These are phyloP conservation scores for Aspergillus brasiliensis DNA, from an alignment of 2,329 filamentous ascomycete genomes.

Conservation along the genomic window DNA sequence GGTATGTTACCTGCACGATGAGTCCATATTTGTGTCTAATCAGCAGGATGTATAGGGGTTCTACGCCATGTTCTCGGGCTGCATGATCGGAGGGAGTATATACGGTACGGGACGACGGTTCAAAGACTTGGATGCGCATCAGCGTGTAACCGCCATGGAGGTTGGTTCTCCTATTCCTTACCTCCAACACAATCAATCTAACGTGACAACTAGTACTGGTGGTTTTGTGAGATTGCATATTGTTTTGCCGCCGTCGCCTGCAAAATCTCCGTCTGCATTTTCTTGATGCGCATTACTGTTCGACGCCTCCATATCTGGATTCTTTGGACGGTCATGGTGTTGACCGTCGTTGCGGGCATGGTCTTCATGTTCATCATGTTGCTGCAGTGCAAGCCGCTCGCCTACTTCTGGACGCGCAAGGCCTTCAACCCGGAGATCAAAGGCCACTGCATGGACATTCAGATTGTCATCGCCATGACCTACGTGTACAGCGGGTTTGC, in stretches of 20 bases:
- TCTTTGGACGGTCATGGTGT: slow-evolving; percentile 49
- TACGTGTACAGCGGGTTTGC: slow-evolving; percentile 38
- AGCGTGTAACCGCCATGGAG: slow-evolving; percentile 31
- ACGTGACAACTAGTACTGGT: slow-evolving; percentile 45
- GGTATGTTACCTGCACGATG: too few species aligned
- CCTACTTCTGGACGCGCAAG: slow-evolving; percentile 51
- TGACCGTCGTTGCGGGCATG: slow-evolving; percentile 48
- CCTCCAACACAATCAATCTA: neutral
- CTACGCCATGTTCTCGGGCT: slow-evolving; percentile 34
- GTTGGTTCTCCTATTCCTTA: slow-evolving; percentile 11
- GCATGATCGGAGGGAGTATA: slow-evolving; percentile 33
- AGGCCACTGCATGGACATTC: slow-evolving; percentile 46
- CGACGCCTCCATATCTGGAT: slow-evolving; percentile 49
- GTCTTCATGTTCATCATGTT: slow-evolving; percentile 55
- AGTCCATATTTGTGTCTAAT: too few species aligned
- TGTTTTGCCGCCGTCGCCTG: slow-evolving; percentile 49
- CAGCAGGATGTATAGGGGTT: slow-evolving; percentile 17
- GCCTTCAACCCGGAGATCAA: slow-evolving; percentile 30
- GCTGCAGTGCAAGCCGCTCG: slow-evolving; percentile 56
- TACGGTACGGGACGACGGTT: slow-evolving; percentile 33
- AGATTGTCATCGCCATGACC: slow-evolving; percentile 36
- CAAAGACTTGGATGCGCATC: slow-evolving; percentile 13
- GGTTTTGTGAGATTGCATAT: slow-evolving; percentile 56
- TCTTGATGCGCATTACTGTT: slow-evolving; percentile 56
- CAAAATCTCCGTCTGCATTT: slow-evolving; percentile 56